phyloP scores from a whole-genome alignment of 1,284 basidiomycete genomes.

The Phellopilus nigrolimitatus region DNA sequence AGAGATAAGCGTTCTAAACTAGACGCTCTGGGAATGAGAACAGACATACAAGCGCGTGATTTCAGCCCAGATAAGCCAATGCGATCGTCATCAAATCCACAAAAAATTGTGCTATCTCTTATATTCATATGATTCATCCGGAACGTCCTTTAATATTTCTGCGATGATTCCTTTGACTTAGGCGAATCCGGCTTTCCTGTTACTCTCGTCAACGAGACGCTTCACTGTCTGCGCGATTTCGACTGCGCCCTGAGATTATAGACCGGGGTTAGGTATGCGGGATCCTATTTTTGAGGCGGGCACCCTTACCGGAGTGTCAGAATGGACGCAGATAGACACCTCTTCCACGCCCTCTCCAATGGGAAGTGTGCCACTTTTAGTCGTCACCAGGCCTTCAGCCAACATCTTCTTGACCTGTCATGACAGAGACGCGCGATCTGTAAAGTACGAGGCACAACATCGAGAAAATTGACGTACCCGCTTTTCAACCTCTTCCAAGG shows the following conservation, averaged over 20 bases:
- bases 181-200: slow-evolving; percentile 23
- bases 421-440: too few relatives aligned
- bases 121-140: too few relatives aligned
- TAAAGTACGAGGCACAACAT: not conserved
- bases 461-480: slow-evolving; percentile 33
- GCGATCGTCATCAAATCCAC: too few relatives aligned
- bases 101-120: too few relatives aligned
- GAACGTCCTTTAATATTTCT: too few relatives aligned
- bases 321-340: slow-evolving; percentile 61
- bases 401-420: slow-evolving; percentile 44
- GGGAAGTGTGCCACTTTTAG: slow-evolving; percentile 39
- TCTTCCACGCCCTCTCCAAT: slow-evolving; percentile 41
- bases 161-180: not conserved
- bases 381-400: slow-evolving; percentile 40
- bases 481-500: slow-evolving; percentile 37
- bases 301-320: slow-evolving; percentile 60
- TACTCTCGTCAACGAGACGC: slow-evolving; percentile 46
- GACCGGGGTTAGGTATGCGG: not conserved
- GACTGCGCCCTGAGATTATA: slow-evolving; percentile 42
- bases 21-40: too few relatives aligned
- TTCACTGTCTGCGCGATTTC: slow-evolving; percentile 47
- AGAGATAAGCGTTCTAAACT: too few relatives aligned
- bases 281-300: too few relatives aligned
- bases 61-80: too few relatives aligned
- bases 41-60: too few relatives aligned